Evolutionary conservation across 805 yeast genomes (phyloP).

Genomic region (Teunomyces lycoperdinae): DNA sequence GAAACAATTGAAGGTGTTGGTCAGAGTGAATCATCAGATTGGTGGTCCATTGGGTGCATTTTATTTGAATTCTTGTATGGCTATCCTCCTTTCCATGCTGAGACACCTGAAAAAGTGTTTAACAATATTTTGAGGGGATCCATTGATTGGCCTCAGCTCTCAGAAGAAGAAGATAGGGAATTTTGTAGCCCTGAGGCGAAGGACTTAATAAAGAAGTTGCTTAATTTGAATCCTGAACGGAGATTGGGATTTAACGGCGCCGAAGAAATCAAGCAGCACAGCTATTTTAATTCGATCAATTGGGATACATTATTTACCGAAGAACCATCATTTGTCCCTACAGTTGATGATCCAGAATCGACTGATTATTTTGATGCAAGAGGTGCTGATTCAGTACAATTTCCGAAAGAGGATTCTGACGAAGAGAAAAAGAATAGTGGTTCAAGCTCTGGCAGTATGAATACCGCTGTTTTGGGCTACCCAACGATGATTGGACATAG

Average conservation of each 20-base stretch:
- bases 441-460: constrained; percentile 1
- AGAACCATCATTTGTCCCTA: constrained; percentile 83
- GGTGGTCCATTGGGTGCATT: constrained; percentile 99
- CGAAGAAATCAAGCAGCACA: constrained; percentile 73
- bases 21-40: constrained; percentile 84
- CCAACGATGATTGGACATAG: constrained; percentile 9
- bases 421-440: constrained; percentile 28
- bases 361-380: constrained; percentile 90
- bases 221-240: constrained; percentile 59
- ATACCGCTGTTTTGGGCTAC: constrained; percentile 13
- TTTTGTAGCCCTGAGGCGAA: constrained; percentile 65
- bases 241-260: constrained; percentile 82
- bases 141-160: constrained; percentile 80
- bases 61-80: constrained; percentile 90
- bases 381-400: constrained; percentile 74
- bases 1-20: constrained; percentile 86
- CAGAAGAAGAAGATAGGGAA: constrained; percentile 49
- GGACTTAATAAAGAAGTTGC: constrained; percentile 64
- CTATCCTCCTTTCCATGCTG: constrained; percentile 90
- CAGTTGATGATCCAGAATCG: constrained; percentile 71
- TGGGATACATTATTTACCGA: constrained; percentile 74
- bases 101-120: constrained; percentile 76
- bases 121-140: constrained; percentile 69
- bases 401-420: constrained; percentile 48
- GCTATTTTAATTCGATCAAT: constrained; percentile 66